Evolutionary conservation across 176 grass and related monocot genomes (phyloP), one percentile per base, ranked within the genome.

Genomic region (Microstegium vimineum): DNA sequence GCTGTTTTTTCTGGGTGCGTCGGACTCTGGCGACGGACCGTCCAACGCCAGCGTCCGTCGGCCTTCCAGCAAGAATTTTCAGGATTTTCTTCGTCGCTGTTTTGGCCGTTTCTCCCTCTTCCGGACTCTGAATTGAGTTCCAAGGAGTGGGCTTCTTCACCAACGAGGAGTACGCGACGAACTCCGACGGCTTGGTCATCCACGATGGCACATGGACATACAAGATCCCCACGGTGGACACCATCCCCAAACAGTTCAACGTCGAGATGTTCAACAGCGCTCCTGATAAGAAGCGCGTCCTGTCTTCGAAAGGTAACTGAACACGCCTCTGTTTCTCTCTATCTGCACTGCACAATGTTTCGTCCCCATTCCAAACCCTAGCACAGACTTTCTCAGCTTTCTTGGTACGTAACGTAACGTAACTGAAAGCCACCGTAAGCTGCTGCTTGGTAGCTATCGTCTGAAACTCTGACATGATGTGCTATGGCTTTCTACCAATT

Each of bases 121-220:
- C n/a, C n/a, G n/a, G n/a, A n/a, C n/a, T n/a, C n/a, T n/a, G n/a
- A n/a, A n/a, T n/a, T n/a, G n/a, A n/a, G n/a, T n/a, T n/a, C 51
- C 94, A 97, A 71, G 94, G 94, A 22, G 60, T 97, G 5, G 94
- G 91, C 3, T 97, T 97, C 88, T 93, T 97, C 69, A 80, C 92
- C 63, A 80, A 93, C 11, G 94, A 97, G 79, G 94, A 97, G 4
- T 89, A 86, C 54, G 8, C 72, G 40, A 81, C 87, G 13, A 97
- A 97, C 81, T 84, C 89, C 1, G 94, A 97, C 5, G 94, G 94
- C 10, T 18, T 97, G 87, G 84, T 89, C 37, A 60, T 94, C 46
- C 82, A 79, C 14, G 94, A 97, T 17, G 92, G 91, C 41, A 94
- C 94, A 13, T 94, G 94, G 94, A 97, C 89, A 11, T 97, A 97